Evolutionary conservation across 176 grass and related monocot genomes (phyloP).

Genomic region (Paspalum vaginatum): DNA sequence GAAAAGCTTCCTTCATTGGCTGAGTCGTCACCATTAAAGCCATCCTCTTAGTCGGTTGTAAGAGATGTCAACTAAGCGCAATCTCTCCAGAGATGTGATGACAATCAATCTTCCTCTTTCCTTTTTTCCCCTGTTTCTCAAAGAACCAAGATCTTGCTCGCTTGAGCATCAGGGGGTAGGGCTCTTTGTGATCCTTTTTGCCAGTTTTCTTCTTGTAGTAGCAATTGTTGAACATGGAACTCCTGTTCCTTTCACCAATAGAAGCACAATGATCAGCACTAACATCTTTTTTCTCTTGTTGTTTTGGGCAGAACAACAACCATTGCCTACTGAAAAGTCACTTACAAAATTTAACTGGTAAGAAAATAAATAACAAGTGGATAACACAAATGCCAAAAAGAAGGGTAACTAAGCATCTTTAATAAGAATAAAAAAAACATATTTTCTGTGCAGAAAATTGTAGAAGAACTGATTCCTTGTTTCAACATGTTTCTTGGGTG

Average conservation of each 20-base stretch:
- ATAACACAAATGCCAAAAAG: constrained; percentile 17
- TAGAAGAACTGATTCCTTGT: constrained; percentile 15
- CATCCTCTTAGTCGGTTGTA: constrained; percentile 35
- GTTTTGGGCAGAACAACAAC: constrained; percentile 26
- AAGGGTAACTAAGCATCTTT: constrained; percentile 25
- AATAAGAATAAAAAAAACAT: background rate
- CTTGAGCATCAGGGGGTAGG: constrained; percentile 40
- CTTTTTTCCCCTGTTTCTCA: background rate
- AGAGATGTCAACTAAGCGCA: constrained; percentile 41
- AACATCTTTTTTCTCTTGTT: constrained; percentile 27
- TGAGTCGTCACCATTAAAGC: constrained; percentile 39
- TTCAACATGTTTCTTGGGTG: background rate
- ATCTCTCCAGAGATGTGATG: constrained; percentile 35
- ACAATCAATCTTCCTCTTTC: constrained; percentile 15
- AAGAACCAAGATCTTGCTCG: constrained; percentile 43
- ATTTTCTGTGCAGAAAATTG: background rate
- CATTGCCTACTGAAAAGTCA: constrained; percentile 24
- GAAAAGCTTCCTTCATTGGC: constrained; percentile 50
- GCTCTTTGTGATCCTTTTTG: constrained; percentile 41
- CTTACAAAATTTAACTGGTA: constrained; percentile 11
- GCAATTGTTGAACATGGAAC: constrained; percentile 41
- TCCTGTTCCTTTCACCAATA: constrained; percentile 45
- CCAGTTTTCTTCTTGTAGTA: constrained; percentile 41
- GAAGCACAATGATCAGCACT: constrained; percentile 34
- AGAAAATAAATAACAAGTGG: background rate